Conservation (phyloP, 2,329 filamentous ascomycete genomes). For the Aquanectria penicillioides region DNA sequence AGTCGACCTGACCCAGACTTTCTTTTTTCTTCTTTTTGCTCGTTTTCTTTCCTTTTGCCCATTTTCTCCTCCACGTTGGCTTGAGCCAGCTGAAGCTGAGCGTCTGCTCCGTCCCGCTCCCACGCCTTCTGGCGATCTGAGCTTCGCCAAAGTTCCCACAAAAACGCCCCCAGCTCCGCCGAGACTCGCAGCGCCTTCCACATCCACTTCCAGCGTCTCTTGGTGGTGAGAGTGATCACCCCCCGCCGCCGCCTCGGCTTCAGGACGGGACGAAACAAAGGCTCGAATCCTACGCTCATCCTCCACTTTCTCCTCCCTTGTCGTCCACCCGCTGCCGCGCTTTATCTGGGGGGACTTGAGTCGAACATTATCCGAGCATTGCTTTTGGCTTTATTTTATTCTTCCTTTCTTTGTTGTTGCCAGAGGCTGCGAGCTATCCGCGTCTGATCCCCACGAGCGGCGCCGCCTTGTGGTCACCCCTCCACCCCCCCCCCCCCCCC, state of each 20-base stretch:
- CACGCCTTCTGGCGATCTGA: conserved; percentile 31
- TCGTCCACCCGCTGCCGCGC: conserved; percentile 4
- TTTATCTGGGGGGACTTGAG: background rate
- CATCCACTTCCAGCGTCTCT: conserved; percentile 27
- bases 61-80: too few species aligned
- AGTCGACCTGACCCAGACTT: too few species aligned
- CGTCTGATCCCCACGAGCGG: background rate
- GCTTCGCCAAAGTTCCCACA: conserved; percentile 18
- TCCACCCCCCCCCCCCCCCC: background rate
- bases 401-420: background rate
- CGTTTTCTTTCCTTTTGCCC: too few species aligned
- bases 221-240: conserved; percentile 26
- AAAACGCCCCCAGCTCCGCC: conserved; percentile 14
- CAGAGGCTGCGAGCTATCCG: conserved; percentile 5
- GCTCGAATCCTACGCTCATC: conserved; percentile 33
- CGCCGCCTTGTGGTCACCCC: background rate
- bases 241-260: conserved; percentile 19
- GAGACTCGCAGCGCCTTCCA: conserved; percentile 29
- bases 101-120: conserved; percentile 32
- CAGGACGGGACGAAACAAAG: conserved; percentile 26
- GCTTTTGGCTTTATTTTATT: background rate
- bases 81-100: conserved; percentile 32
- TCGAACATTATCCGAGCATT: background rate
- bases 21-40: too few species aligned
- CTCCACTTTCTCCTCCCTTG: conserved; percentile 18